Conservation (phyloP, 1,139 yeast genomes). For the Lodderomyces pseudojiufengensis region DNA sequence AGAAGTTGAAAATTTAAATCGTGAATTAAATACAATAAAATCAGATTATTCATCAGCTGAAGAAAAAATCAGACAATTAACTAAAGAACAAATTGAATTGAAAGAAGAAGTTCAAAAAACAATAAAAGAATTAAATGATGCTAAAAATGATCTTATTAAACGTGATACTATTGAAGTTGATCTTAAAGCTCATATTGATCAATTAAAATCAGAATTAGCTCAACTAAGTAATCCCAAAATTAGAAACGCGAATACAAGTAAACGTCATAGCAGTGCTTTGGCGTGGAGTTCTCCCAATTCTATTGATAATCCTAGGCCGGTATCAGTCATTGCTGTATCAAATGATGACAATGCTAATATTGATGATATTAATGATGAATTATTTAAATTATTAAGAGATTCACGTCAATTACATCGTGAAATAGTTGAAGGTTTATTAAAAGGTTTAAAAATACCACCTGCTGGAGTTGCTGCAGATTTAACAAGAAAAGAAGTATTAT, state of each 20-base stretch:
- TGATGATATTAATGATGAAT: slow-evolving; percentile 70
- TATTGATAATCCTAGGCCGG: slow-evolving; percentile 46
- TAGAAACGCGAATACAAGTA: slow-evolving; percentile 28
- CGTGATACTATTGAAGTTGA: slow-evolving; percentile 67
- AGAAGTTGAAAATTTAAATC: slow-evolving; percentile 52
- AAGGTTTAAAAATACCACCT: slow-evolving; percentile 83
- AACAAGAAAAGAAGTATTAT: slow-evolving; percentile 85
- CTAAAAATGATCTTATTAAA: slow-evolving; percentile 59
- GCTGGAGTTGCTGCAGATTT: slow-evolving; percentile 81
- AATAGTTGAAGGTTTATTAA: slow-evolving; percentile 81
- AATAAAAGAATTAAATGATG: slow-evolving; percentile 58
- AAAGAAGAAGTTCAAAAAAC: slow-evolving; percentile 62
- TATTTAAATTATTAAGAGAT: slow-evolving; percentile 71
- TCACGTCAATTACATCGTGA: slow-evolving; percentile 78
- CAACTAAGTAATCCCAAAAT: slow-evolving; percentile 40
- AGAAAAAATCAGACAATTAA: slow-evolving; percentile 58
- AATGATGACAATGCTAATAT: slow-evolving; percentile 54
- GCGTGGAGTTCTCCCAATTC: slow-evolving; percentile 34
- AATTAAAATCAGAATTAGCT: slow-evolving; percentile 64
- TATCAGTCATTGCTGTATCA: slow-evolving; percentile 56
- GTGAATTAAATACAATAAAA: slow-evolving; percentile 55
- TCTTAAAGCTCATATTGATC: slow-evolving; percentile 63
- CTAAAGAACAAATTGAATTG: slow-evolving; percentile 61
- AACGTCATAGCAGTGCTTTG: slow-evolving; percentile 43
- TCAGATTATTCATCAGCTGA: slow-evolving; percentile 61